Base-by-base conservation (phyloP, 441 rosid genomes). In the Erysimum pusillum region DNA sequence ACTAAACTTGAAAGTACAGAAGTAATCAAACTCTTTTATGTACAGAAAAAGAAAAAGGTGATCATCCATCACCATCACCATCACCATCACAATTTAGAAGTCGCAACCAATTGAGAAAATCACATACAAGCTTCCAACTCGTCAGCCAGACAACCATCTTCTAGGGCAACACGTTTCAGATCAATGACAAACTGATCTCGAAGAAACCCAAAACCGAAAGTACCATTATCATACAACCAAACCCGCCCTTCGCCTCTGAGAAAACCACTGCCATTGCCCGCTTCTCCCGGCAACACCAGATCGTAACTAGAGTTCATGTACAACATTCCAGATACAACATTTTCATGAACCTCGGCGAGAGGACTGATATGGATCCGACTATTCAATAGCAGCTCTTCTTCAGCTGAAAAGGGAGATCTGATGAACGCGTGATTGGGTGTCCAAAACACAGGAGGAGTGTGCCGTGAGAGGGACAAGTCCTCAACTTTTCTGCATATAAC, bases 141-240 rank as follows among this genome's bases (percentile, higher is more conserved):
- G 73, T 91, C 92, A 18, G 89, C 91, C 41, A 92, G 86, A 68
- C 73, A 57, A 63, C 89, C 91, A 87, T 89, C 85, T 54, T 67
- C 79, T 2, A 59, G 18, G 34, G 85, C 83, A 75, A 95, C 82
- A 69, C 77, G 92, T 74, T 85, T 90, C 77, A 93, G 80, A 82
- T 95, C 94, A 57, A 83, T 67, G 20, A 93, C 73, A 51, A 82
- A 84, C 57, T 86, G 88, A 81, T 93, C 96, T 66, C 75, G 70
- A 73, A 93, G 89, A 85, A 90, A 90, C 46, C 97, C 98, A 36
- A 88, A 95, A 38, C 97, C 92, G 41, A 95, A 93, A 6, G 92
- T 85, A 57, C 94, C 97, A 45, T 91, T 80, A 67, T 57, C 79
- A 68, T 93, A 90, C 79, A 83, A 85, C 99, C 99, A 93, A 18